A percentile compares a stretch with the other conserved stretches of the same genome.
Conservation (phyloP, 2,329 filamentous ascomycete species). For the Zymoseptoria passerinii region DNA sequence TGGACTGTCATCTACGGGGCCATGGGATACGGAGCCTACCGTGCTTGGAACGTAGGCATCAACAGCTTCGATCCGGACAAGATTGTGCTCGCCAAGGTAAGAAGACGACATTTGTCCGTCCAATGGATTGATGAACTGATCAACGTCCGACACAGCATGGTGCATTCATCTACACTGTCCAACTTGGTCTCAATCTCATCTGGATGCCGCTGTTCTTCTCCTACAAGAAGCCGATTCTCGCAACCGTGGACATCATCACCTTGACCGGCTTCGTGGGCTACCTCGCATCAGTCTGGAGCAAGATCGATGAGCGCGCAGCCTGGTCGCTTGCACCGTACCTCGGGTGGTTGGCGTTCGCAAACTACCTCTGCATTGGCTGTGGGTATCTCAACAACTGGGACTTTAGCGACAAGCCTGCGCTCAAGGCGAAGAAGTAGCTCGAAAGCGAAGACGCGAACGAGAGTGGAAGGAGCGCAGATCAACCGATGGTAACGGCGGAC, state of each 20-base stretch:
- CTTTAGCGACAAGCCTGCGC: conserved; percentile 23
- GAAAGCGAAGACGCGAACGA: not conserved
- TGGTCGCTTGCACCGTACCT: conserved; percentile 75
- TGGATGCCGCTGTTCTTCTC: conserved; percentile 95
- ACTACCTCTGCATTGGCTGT: conserved; percentile 55
- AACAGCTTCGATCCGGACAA: conserved; percentile 49
- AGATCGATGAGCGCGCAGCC: conserved; percentile 62
- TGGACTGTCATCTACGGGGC: conserved; percentile 54
- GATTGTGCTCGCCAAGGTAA: conserved; percentile 50
- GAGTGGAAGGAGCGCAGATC: not conserved
- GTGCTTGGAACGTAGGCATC: conserved; percentile 58
- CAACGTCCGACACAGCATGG: conserved; percentile 39
- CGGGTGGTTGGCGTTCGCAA: conserved; percentile 78
- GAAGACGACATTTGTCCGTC: not conserved
- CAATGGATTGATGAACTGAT: not conserved
- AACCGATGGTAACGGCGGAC: not conserved
- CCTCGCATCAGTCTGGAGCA: conserved; percentile 66
- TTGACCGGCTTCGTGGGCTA: conserved; percentile 66
- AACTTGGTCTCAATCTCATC: conserved; percentile 73
- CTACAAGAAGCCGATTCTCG: conserved; percentile 62
- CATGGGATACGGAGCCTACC: conserved; percentile 86
- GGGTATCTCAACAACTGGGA: conserved; percentile 37
- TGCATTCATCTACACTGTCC: conserved; percentile 74
- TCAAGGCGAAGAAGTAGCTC: not conserved
- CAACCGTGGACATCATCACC: conserved; percentile 65